Percentiles rank a stretch among this genome's conserved stretches.
These are phyloP conservation scores for Westerdykella aurantiaca DNA, from an alignment of 2,329 filamentous ascomycete genomes.

Conservation along the genomic window DNA sequence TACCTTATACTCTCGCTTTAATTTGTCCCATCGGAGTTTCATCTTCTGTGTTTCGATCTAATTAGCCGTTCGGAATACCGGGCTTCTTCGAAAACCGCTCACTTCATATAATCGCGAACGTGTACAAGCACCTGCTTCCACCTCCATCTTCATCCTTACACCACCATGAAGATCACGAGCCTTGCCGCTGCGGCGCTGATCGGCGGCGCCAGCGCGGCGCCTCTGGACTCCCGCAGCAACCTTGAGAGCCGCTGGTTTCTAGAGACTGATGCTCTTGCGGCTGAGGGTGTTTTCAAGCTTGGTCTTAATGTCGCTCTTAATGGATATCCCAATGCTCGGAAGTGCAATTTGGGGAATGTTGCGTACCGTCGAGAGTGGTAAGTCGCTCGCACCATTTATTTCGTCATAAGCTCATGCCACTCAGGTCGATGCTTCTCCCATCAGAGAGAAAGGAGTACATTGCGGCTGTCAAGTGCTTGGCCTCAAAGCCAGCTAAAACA, in stretches of 20 bases:
- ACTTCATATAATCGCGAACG: constrained; percentile 2
- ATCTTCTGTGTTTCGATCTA: constrained; percentile 10
- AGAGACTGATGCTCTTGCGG: constrained; percentile 32
- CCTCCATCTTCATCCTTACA: not conserved
- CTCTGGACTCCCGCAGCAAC: not conserved
- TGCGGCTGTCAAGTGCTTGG: constrained; percentile 33
- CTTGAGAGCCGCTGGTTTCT: constrained; percentile 13
- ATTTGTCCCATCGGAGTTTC: constrained; percentile 5
- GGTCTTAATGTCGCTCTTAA: constrained; percentile 19
- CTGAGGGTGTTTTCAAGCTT: constrained; percentile 31
- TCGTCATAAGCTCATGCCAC: constrained; percentile 2
- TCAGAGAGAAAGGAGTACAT: constrained; percentile 32
- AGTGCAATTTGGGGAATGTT: constrained; percentile 37
- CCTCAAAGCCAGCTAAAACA: constrained; percentile 24
- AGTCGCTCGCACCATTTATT: constrained; percentile 2
- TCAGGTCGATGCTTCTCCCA: constrained; percentile 18
- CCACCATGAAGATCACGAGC: constrained; percentile 16
- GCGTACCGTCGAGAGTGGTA: constrained; percentile 43
- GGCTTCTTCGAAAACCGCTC: not conserved
- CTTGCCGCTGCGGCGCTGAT: constrained; percentile 13
- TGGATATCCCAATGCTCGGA: constrained; percentile 18
- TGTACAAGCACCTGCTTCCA: constrained; percentile 1
- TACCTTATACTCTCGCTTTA: not conserved
- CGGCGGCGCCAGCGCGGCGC: constrained; percentile 12
- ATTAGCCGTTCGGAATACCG: constrained; percentile 3